A percentile compares a stretch with the other conserved stretches of the same genome.
phyloP scores from a whole-genome alignment of 768 basidiomycete genomes.

The Tricholoma bakamatsutake region DNA sequence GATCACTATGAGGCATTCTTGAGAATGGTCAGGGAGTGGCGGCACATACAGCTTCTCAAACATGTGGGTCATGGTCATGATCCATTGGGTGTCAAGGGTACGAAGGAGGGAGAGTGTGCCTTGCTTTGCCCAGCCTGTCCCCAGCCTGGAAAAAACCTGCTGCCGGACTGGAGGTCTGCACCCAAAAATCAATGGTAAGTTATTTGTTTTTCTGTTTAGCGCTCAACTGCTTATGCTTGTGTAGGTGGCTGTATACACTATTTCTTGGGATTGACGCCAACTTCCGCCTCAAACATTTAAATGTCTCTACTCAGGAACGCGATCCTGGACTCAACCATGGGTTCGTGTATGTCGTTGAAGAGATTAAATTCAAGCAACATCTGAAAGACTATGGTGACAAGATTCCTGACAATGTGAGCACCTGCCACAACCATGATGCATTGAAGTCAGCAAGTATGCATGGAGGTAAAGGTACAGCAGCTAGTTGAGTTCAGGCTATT shows the following conservation, averaged over 20 bases:
- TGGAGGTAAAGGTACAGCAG: conserved; percentile 10
- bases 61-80: conserved; percentile 15
- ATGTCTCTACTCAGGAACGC: conserved; percentile 8
- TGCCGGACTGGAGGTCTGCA: conserved; percentile 12
- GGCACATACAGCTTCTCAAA: conserved; percentile 15
- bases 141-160: conserved; percentile 15
- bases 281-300: conserved; percentile 17
- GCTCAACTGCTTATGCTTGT: not conserved
- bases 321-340: conserved; percentile 4
- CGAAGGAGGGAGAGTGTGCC: conserved; percentile 15
- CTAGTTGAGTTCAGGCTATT: not conserved
- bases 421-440: too few relatives aligned
- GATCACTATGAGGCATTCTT: conserved; percentile 15
- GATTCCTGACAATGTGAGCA: too few relatives aligned
- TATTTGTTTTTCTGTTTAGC: not conserved
- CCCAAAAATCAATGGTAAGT: conserved; percentile 1
- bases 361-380: conserved; percentile 7
- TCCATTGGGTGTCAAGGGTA: conserved; percentile 9
- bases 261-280: conserved; percentile 3
- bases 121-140: conserved; percentile 18
- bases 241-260: not conserved
- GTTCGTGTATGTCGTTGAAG: not conserved
- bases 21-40: conserved; percentile 15
- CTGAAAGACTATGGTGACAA: not conserved
- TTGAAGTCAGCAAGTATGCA: not conserved